These are phyloP conservation scores for Phytophthora pseudosyringae DNA, from an alignment of 352 stramenopile genomes.

Conservation along the genomic window DNA sequence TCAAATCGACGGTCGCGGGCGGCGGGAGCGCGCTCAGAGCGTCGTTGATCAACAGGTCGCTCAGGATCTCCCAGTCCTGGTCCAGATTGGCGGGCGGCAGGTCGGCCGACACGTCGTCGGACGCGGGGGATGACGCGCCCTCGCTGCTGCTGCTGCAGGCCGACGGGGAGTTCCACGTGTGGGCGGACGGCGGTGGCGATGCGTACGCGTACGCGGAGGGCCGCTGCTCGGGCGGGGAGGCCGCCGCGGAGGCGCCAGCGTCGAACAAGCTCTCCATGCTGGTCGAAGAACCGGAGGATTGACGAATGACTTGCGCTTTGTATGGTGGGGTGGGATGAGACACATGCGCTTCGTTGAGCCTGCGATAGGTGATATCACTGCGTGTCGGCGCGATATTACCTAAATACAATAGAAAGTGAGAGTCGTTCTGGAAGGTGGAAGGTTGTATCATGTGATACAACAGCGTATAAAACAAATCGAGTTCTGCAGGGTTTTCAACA, in stretches of 20 bases:
- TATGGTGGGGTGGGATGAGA: not conserved
- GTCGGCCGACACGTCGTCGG: slow-evolving; percentile 5
- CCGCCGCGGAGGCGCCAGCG: not conserved
- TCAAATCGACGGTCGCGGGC: not conserved
- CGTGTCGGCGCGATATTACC: no score
- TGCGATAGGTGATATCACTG: not conserved
- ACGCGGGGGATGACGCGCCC: slow-evolving; percentile 7
- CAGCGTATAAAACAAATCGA: no score
- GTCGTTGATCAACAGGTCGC: slow-evolving; percentile 62
- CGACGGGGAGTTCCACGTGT: slow-evolving; percentile 16
- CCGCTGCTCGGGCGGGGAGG: not conserved
- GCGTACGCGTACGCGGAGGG: slow-evolving; percentile 4
- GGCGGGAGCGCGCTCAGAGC: slow-evolving; percentile 29
- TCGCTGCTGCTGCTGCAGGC: slow-evolving; percentile 27
- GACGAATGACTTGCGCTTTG: no score
- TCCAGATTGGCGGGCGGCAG: slow-evolving; percentile 6
- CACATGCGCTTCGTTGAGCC: not conserved
- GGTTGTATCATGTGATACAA: no score
- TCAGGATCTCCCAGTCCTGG: slow-evolving; percentile 65
- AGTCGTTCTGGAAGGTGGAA: no score
- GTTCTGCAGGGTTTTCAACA: no score
- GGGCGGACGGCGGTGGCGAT: not conserved
- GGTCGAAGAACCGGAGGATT: no score
- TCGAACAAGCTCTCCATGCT: slow-evolving; percentile 17
- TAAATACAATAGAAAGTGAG: no score